Percentiles rank a stretch among this genome's conserved stretches.
Conservation (phyloP, 495 filamentous ascomycete genomes). For the Hypoxylon intermedium region DNA sequence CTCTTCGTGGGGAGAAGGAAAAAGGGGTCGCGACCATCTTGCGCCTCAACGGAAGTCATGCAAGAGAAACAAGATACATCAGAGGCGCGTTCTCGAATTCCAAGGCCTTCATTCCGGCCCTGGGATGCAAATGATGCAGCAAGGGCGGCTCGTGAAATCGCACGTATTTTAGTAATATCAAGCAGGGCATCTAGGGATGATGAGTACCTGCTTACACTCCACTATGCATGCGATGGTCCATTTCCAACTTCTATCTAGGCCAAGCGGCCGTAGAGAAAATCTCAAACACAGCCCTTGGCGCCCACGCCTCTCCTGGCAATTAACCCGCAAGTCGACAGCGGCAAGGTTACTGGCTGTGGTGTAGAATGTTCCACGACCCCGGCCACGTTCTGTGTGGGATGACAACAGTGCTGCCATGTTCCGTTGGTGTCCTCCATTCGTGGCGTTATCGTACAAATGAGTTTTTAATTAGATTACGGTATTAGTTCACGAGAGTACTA, state of each 20-base stretch:
- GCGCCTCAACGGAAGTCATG: conserved; percentile 6
- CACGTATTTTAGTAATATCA: conserved; percentile 27
- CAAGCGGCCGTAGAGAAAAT: conserved; percentile 11
- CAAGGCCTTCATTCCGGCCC: conserved; percentile 31
- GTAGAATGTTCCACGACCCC: conserved; percentile 36
- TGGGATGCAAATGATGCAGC: conserved; percentile 5
- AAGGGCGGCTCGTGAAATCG: conserved; percentile 30
- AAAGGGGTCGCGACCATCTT: background rate
- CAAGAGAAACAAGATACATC: conserved; percentile 1
- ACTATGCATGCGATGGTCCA: conserved; percentile 25
- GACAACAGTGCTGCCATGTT: background rate
- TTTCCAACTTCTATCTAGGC: conserved; percentile 23
- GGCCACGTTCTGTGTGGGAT: conserved; percentile 7
- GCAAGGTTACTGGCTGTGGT: conserved; percentile 3
- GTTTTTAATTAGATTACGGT: conserved; percentile 11
- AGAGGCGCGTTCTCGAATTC: conserved; percentile 19
- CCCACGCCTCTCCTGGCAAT: conserved; percentile 29
- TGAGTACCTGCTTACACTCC: too few species aligned
- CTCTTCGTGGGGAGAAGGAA: conserved; percentile 1
- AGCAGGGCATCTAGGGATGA: conserved; percentile 22
- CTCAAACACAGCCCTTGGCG: conserved; percentile 32
- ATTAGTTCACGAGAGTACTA: too few species aligned
- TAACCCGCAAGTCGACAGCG: conserved; percentile 8
- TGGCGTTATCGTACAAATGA: conserved; percentile 14
- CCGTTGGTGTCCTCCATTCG: background rate